phyloP scores from a whole-genome alignment of 2,329 filamentous ascomycete species.

The Exserohilum turcica region DNA sequence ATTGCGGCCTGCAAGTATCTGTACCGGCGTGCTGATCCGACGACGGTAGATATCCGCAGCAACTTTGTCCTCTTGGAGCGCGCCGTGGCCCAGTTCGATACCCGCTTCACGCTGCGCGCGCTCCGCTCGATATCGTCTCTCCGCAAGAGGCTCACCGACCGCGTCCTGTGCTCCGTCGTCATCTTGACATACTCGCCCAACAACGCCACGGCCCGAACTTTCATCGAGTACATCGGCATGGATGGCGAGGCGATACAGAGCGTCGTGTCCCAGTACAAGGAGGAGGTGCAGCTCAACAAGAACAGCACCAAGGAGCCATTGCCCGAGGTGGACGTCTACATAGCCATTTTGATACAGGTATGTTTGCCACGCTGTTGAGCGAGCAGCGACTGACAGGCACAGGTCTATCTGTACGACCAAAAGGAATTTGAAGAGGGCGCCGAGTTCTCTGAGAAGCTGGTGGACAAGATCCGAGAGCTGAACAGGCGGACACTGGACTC shows the following conservation, averaged over 20 bases:
- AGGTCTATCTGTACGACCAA: conserved; percentile 87
- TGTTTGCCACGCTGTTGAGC: conserved; percentile 2
- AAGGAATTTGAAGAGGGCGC: conserved; percentile 80
- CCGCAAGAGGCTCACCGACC: conserved; percentile 84
- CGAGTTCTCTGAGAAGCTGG: conserved; percentile 81
- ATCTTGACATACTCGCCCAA: conserved; percentile 77
- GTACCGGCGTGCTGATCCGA: conserved; percentile 39
- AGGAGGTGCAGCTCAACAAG: conserved; percentile 69
- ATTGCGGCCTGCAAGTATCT: conserved; percentile 37
- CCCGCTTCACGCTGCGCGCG: conserved; percentile 91
- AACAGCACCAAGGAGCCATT: conserved; percentile 72
- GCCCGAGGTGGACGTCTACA: conserved; percentile 86
- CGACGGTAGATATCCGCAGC: conserved; percentile 80
- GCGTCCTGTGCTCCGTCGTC: conserved; percentile 80
- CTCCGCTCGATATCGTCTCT: conserved; percentile 94
- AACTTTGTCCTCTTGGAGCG: conserved; percentile 92
- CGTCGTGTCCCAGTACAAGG: conserved; percentile 59
- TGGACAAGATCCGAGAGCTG: conserved; percentile 82
- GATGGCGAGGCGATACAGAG: conserved; percentile 67
- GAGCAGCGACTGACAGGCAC: conserved; percentile 40
- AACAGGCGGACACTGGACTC: conserved; percentile 95
- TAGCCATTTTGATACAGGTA: conserved; percentile 71
- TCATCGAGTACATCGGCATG: conserved; percentile 72
- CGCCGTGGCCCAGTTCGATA: conserved; percentile 90
- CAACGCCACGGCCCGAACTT: conserved; percentile 68